Evolutionary conservation across 352 stramenopile genomes (phyloP), one percentile per base, ranked within the genome.

Genomic region (Globisporangium cylindrosporum): DNA sequence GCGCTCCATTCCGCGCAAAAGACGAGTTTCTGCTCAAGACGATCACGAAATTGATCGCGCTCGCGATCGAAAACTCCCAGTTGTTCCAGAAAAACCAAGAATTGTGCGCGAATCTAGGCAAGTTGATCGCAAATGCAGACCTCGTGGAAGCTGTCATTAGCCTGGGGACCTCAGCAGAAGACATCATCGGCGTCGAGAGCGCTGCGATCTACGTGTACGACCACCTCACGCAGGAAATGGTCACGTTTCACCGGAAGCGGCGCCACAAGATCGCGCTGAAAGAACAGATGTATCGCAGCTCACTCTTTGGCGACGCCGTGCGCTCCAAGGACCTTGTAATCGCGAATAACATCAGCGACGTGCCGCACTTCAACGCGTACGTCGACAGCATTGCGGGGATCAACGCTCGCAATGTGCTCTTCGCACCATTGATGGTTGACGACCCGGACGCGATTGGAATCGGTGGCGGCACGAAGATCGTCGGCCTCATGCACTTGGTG

Each of bases 41-140:
- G 1, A 90, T 93, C 55, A 82, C 86, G 1, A 91, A 93, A 57
- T 72, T 93, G 38, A 92, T 93, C 36, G 86, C 83, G 14, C 68
- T 93, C 24, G 85, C 85, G 4, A 93, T 93, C 25, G 83, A 93
- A 36, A 92, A 93, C 71, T 92, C 82, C 24, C 84, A 92, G 59
- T 64, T 92, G 24, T 93, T 93, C 64, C 85, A 93, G 62, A 88
- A 89, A 59, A 93, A 85, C 34, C 85, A 93, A 51, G 83, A 84
- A 64, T 64, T 92, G 4, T 90, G 81, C 53, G 79, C 75, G 56
- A 81, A 83, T 57, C 69, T 93, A 10, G 85, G 85, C 6, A 81
- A 84, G 43, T 68, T 92, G 4, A 91, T 93, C 51, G 75, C 74
- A 0, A 71, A 86, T 24, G 84, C 81, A 3, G 81, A 91, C 36